Base-by-base conservation (phyloP, 1,284 basidiomycete species). In the Malassezia yamatoensis region DNA sequence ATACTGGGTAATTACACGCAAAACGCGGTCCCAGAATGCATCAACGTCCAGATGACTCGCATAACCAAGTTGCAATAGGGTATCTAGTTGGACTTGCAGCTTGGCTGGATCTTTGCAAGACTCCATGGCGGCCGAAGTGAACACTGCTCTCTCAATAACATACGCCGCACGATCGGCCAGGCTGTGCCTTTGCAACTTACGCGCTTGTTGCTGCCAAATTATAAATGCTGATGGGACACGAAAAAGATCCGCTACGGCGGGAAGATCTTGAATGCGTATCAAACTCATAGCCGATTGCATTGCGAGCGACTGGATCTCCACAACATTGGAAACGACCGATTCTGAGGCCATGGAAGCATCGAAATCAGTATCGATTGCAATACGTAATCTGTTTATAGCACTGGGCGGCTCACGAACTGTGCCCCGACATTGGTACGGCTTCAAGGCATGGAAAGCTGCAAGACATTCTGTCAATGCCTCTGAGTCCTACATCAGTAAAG, bases 1-100 rank as follows among this genome's bases (percentile, higher is more conserved):
- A 29, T 29, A 29, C 24, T 29, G 24, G 24, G 7, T 29, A 29
- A 7, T 29, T 11, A 47, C 45, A 9, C 29, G 24, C 12, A 13
- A 33, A 12, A 47, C 45, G 1, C 45, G 20, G 16, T 68, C 63
- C 66, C 66, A 68, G 42, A 66, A 63, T 16, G 66, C 66, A 12
- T 48, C 48, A 1, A 58, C 44, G 18, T 70, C 65, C 29, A 70
- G 47, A 18, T 60, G 59, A 16, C 61, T 54, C 2, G 61, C 63
- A 38, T 46, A 54, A 2, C 60, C 49, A 11, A 70, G 62, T 44
- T 63, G 18, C 8, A 58, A 44, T 32, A 68, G 42, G 37, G 64
- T 59, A 1, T 59, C 36, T 10, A 61, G 51, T 8, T 63, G 54
- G 9, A 65, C 13, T 0, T 6, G 59, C 54, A 24, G 52, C 54